Percentiles rank a stretch among this genome's conserved stretches.
These are phyloP conservation scores for Clonostachys chloroleuca DNA, from an alignment of 2,329 filamentous ascomycete genomes.

Conservation along the genomic window DNA sequence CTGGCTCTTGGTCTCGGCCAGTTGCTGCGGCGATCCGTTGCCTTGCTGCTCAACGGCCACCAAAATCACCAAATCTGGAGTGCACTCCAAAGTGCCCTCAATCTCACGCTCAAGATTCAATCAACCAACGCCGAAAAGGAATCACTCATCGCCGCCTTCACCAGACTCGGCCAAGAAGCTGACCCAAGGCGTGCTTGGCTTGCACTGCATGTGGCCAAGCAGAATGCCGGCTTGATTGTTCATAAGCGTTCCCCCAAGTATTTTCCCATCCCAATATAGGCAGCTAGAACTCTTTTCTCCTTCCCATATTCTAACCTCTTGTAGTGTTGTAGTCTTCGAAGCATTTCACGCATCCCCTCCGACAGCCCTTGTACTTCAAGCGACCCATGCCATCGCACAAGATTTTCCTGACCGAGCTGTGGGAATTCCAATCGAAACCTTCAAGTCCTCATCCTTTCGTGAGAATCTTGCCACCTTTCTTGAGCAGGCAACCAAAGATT, in stretches of 20 bases:
- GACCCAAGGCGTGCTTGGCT: background rate
- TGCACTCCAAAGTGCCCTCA: background rate
- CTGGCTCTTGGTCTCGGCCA: background rate
- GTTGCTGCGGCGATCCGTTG: background rate
- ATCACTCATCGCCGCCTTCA: background rate
- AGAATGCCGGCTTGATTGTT: background rate
- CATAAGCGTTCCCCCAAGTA: background rate
- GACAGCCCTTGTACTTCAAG: constrained; percentile 43
- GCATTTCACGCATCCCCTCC: constrained; percentile 54
- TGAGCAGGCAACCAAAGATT: constrained; percentile 49
- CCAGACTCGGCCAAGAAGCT: background rate
- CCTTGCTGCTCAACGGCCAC: background rate
- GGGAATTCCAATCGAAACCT: constrained; percentile 27
- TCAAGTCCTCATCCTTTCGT: constrained; percentile 32
- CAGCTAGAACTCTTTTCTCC: too few species aligned
- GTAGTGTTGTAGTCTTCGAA: constrained; percentile 35
- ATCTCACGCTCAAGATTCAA: background rate
- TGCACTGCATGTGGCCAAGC: background rate
- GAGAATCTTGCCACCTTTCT: constrained; percentile 44
- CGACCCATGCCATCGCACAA: constrained; percentile 47
- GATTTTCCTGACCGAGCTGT: constrained; percentile 55
- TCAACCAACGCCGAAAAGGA: background rate
- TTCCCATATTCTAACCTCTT: too few species aligned
- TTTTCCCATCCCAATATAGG: too few species aligned
- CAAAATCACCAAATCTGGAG: background rate